These are phyloP conservation scores for Zopfia rhizophila DNA, from an alignment of 2,329 filamentous ascomycete genomes.

Conservation along the genomic window DNA sequence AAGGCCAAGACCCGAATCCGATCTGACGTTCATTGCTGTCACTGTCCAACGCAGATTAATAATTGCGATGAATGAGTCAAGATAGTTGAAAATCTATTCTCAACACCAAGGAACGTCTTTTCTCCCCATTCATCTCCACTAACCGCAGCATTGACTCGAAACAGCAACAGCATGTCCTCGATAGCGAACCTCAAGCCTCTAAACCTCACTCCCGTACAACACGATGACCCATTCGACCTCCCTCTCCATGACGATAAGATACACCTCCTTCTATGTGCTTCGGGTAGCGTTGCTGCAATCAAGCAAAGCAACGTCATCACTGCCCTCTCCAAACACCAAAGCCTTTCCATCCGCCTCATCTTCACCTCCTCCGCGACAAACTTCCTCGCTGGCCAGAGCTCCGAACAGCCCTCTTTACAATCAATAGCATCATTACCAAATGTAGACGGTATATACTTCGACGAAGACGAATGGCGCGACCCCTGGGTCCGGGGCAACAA, in stretches of 20 bases:
- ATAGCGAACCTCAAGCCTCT: slow-evolving; percentile 40
- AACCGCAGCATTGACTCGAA: too few species aligned
- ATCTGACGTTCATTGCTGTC: too few species aligned
- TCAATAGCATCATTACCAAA: slow-evolving; percentile 70
- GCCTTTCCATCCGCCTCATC: slow-evolving; percentile 84
- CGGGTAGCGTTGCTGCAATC: slow-evolving; percentile 86
- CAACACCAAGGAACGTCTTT: too few species aligned
- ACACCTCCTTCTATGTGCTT: slow-evolving; percentile 73
- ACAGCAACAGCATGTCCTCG: too few species aligned
- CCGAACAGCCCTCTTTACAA: slow-evolving; percentile 77
- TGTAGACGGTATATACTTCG: slow-evolving; percentile 83
- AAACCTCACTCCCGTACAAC: slow-evolving; percentile 37
- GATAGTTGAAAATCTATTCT: too few species aligned
- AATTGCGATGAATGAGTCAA: too few species aligned
- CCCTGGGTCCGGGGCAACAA: slow-evolving; percentile 81
- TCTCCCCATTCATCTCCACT: slow-evolving; percentile 1
- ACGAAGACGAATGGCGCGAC: slow-evolving; percentile 85
- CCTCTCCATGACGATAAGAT: slow-evolving; percentile 47
- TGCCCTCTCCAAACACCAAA: slow-evolving; percentile 63
- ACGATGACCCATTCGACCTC: slow-evolving; percentile 34
- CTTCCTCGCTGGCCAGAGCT: slow-evolving; percentile 80
- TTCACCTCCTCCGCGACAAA: slow-evolving; percentile 77
- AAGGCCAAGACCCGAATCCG: too few species aligned
- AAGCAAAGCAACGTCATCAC: slow-evolving; percentile 68
- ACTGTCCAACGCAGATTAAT: too few species aligned